A percentile compares a stretch with the other conserved stretches of the same genome.
These are phyloP conservation scores for Neostapfia colusana DNA, from an alignment of 176 grass and related monocot species.

Conservation along the genomic window DNA sequence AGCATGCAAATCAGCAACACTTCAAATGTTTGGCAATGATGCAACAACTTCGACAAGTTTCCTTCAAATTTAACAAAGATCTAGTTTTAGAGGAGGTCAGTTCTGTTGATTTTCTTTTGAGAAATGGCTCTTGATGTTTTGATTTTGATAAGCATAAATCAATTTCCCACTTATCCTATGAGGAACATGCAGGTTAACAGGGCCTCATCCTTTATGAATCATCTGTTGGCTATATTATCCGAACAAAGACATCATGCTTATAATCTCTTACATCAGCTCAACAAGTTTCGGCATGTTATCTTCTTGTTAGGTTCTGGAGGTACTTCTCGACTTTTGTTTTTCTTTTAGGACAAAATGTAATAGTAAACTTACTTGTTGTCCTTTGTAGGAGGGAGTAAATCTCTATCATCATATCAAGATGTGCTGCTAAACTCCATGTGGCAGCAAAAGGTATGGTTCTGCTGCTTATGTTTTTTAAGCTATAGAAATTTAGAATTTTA, in stretches of 20 bases:
- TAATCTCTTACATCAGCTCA: slow-evolving; percentile 53
- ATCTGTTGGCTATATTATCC: slow-evolving; percentile 62
- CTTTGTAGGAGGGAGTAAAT: slow-evolving; percentile 44
- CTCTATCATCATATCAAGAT: slow-evolving; percentile 60
- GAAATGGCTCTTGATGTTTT: not conserved
- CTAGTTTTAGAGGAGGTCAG: slow-evolving; percentile 75
- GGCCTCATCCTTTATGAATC: slow-evolving; percentile 73
- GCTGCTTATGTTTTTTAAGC: not conserved
- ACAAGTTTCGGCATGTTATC: slow-evolving; percentile 43
- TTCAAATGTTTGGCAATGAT: slow-evolving; percentile 79
- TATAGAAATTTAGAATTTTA: slow-evolving; percentile 12
- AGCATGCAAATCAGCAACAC: slow-evolving; percentile 62
- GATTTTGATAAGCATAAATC: not conserved
- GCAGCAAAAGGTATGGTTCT: slow-evolving; percentile 76
- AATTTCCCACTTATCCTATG: slow-evolving; percentile 34
- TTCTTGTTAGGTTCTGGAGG: slow-evolving; percentile 66
- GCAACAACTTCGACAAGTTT: slow-evolving; percentile 67
- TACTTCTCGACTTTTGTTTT: slow-evolving; percentile 32
- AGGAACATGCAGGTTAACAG: slow-evolving; percentile 67
- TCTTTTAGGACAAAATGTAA: not conserved
- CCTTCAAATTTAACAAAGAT: slow-evolving; percentile 84
- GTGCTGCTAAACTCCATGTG: slow-evolving; percentile 65
- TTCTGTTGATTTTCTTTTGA: not conserved
- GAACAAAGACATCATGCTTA: slow-evolving; percentile 81
- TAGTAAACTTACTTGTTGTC: slow-evolving; percentile 4